phyloP scores from a whole-genome alignment of 1,139 yeast genomes.

The Blastobotrys indianensis region DNA sequence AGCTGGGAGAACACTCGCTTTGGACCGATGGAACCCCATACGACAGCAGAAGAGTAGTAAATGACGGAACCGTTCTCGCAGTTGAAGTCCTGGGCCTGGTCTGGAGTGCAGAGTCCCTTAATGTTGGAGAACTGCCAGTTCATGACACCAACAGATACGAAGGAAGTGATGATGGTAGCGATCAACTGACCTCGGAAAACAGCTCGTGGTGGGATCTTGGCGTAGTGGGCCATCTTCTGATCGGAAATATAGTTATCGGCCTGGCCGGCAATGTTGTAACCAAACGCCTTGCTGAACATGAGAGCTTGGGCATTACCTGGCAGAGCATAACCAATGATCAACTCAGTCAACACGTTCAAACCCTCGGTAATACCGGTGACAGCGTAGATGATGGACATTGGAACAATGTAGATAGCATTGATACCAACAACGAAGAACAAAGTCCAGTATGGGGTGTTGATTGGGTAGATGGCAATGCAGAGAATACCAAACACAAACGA shows the following conservation, averaged over 20 bases:
- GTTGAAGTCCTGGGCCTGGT: conserved; percentile 33
- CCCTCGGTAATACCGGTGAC: conserved; percentile 50
- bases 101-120: conserved; percentile 43
- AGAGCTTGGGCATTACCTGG: conserved; percentile 60
- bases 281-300: conserved; percentile 51
- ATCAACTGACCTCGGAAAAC: conserved; percentile 53
- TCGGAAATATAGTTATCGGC: conserved; percentile 53
- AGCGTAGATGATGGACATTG: conserved; percentile 44
- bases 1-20: conserved; percentile 45
- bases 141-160: conserved; percentile 48
- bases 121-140: conserved; percentile 48
- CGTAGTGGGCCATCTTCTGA: conserved; percentile 56
- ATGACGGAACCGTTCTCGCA: conserved; percentile 39
- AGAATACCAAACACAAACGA: conserved; percentile 43
- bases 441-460: conserved; percentile 49
- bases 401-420: conserved; percentile 48
- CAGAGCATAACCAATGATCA: conserved; percentile 56
- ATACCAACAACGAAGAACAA: conserved; percentile 53
- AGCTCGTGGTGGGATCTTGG: conserved; percentile 55
- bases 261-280: conserved; percentile 55
- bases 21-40: conserved; percentile 67
- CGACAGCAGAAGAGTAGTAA: conserved; percentile 47
- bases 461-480: conserved; percentile 40
- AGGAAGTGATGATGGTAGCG: conserved; percentile 31
- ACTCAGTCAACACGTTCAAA: conserved; percentile 49